phyloP scores from a whole-genome alignment of 2,329 filamentous ascomycete species.

The Phaeosphaeriaceae sp. region DNA sequence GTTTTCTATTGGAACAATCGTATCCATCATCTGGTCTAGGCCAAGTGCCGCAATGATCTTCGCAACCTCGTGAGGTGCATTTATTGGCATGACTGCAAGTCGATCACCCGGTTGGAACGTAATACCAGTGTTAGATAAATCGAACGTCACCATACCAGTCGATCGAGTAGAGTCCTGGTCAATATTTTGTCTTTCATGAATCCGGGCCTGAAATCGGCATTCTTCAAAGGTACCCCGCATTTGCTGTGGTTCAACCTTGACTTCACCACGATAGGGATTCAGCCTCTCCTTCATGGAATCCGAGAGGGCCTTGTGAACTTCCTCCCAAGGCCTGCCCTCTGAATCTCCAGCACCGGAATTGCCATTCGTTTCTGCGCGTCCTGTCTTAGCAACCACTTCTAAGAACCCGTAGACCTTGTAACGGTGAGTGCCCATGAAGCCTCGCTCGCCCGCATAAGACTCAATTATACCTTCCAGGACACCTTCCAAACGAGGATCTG shows the following conservation, averaged over 20 bases:
- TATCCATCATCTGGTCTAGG: slow-evolving; percentile 54
- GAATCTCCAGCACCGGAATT: slow-evolving; percentile 55
- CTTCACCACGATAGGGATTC: slow-evolving; percentile 56
- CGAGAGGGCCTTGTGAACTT: slow-evolving; percentile 59
- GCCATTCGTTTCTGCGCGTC: slow-evolving; percentile 61
- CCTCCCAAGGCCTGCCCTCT: slow-evolving; percentile 56
- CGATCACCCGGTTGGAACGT: slow-evolving; percentile 60
- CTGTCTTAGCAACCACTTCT: slow-evolving; percentile 61
- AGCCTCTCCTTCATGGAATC: slow-evolving; percentile 61
- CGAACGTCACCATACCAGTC: slow-evolving; percentile 58
- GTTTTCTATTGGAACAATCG: slow-evolving; percentile 47
- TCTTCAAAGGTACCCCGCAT: slow-evolving; percentile 63
- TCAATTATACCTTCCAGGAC: slow-evolving; percentile 62
- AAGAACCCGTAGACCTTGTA: slow-evolving; percentile 64
- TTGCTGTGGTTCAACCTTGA: slow-evolving; percentile 58
- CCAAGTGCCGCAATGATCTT: slow-evolving; percentile 60
- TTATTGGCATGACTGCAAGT: slow-evolving; percentile 61
- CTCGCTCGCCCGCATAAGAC: slow-evolving; percentile 60
- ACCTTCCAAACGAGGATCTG: slow-evolving; percentile 58
- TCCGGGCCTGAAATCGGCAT: slow-evolving; percentile 57
- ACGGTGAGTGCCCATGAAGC: slow-evolving; percentile 62
- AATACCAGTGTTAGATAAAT: slow-evolving; percentile 59
- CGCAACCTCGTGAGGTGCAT: slow-evolving; percentile 60
- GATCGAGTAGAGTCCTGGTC: slow-evolving; percentile 55
- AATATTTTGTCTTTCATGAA: slow-evolving; percentile 54